Conservation (phyloP, 2,329 filamentous ascomycete genomes). For the Truncatella angustata region DNA sequence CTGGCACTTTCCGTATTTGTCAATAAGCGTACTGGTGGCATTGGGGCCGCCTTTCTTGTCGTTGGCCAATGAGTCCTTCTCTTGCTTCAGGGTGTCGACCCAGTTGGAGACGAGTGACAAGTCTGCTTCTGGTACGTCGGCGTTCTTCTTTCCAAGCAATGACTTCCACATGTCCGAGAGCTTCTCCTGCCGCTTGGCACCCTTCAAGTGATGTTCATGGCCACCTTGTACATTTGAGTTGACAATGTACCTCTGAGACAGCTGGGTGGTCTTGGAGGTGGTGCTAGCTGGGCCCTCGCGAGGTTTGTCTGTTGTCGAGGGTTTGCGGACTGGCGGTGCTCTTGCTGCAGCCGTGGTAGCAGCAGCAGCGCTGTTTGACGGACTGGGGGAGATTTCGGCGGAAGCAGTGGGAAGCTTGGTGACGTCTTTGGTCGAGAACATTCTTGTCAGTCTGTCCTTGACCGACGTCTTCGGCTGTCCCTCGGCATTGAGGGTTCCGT, state of each 20-base stretch:
- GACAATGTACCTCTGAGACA: conserved; percentile 50
- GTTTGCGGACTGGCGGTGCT: conserved; percentile 39
- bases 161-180: conserved; percentile 87
- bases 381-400: conserved; percentile 29
- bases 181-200: conserved; percentile 90
- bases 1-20: conserved; percentile 98
- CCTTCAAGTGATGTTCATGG: conserved; percentile 87
- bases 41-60: conserved; percentile 78
- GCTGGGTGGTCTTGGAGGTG: conserved; percentile 27
- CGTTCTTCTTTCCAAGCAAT: conserved; percentile 81
- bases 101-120: conserved; percentile 92
- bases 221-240: conserved; percentile 58
- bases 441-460: conserved; percentile 63
- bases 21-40: conserved; percentile 75
- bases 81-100: conserved; percentile 89
- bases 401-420: conserved; percentile 25
- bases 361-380: conserved; percentile 16
- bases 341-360: conserved; percentile 28
- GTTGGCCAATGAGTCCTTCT: conserved; percentile 72
- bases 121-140: conserved; percentile 71
- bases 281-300: conserved; percentile 29
- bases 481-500: conserved; percentile 30
- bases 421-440: conserved; percentile 60
- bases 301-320: conserved; percentile 34
- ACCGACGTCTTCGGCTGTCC: conserved; percentile 51